Evolutionary conservation across 805 yeast genomes (phyloP).

Genomic region (Wickerhamiella alocasiicola): DNA sequence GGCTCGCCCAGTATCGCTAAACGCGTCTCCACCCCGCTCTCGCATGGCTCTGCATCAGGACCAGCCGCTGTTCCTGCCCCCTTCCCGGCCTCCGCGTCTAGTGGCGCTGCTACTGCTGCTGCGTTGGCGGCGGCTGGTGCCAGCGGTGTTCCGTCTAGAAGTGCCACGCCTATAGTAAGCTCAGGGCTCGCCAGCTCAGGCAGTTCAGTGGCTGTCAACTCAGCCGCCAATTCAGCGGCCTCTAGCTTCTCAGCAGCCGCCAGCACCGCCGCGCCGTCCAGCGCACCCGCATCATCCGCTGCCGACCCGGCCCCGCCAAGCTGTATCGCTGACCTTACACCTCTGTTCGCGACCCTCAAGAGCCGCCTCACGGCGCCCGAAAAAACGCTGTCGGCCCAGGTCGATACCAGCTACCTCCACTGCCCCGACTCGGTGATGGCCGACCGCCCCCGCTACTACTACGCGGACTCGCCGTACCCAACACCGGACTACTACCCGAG

Average conservation of each 20-base stretch:
- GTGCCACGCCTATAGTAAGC: neutral
- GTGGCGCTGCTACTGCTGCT: neutral
- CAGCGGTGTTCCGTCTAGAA: neutral
- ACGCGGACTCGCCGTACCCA: constrained; percentile 74
- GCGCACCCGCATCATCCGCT: neutral
- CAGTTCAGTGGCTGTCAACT: neutral
- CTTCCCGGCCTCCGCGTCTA: neutral
- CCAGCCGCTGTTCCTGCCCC: constrained; percentile 9
- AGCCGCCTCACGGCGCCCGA: neutral
- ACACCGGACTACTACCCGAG: constrained; percentile 84
- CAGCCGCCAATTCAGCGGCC: neutral
- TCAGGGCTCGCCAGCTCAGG: neutral
- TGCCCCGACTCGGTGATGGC: constrained; percentile 93
- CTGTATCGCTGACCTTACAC: constrained; percentile 36
- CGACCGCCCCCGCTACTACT: constrained; percentile 66
- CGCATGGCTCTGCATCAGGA: constrained; percentile 18
- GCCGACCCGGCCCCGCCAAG: neutral
- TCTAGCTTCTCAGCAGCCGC: neutral
- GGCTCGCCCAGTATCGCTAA: constrained; percentile 15
- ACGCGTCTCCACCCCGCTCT: constrained; percentile 12
- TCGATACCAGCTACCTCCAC: constrained; percentile 69
- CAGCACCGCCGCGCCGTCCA: neutral
- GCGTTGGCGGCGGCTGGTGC: neutral
- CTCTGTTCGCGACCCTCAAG: constrained; percentile 31
- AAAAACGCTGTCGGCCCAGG: constrained; percentile 35